Percentiles rank a stretch among this genome's conserved stretches.
Evolutionary conservation across 2,329 filamentous ascomycete genomes (phyloP).

Genomic region (Ceratocystis eucalypticola): DNA sequence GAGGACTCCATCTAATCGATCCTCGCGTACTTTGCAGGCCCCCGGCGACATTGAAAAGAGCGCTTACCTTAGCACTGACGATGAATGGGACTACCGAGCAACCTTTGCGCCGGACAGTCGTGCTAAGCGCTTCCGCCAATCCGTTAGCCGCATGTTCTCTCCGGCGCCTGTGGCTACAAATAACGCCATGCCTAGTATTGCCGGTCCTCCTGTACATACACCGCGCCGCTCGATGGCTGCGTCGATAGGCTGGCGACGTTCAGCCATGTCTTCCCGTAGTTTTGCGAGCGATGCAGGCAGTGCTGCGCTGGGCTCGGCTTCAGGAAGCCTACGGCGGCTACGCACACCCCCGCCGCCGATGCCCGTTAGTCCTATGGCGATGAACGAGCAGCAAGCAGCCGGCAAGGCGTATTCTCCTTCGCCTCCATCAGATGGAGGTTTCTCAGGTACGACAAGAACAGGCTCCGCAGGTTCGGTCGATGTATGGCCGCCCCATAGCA

Average conservation of each 20-base stretch:
- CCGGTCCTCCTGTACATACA: background rate
- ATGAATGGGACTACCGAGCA: slow-evolving; percentile 14
- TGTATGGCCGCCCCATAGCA: slow-evolving; percentile 10
- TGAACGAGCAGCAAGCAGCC: background rate
- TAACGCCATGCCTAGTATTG: background rate
- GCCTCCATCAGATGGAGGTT: background rate
- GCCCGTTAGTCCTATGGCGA: background rate
- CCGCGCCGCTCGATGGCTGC: slow-evolving; percentile 2
- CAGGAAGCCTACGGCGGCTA: background rate
- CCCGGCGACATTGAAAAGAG: slow-evolving; percentile 13
- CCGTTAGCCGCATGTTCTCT: slow-evolving; percentile 9
- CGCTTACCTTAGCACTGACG: background rate
- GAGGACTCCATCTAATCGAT: background rate
- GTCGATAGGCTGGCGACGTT: slow-evolving; percentile 12
- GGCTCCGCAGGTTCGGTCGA: slow-evolving; percentile 3
- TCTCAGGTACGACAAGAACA: background rate
- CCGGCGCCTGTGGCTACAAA: background rate
- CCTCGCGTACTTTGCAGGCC: background rate
- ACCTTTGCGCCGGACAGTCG: slow-evolving; percentile 13
- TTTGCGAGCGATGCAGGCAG: background rate
- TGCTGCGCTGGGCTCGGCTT: background rate
- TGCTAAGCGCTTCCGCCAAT: slow-evolving; percentile 10
- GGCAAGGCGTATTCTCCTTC: too few relatives aligned
- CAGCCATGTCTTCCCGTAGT: background rate
- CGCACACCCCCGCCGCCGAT: background rate